Conservation (phyloP, 2,329 filamentous ascomycete species). For the Magnaporthiopsis rhizophila region DNA sequence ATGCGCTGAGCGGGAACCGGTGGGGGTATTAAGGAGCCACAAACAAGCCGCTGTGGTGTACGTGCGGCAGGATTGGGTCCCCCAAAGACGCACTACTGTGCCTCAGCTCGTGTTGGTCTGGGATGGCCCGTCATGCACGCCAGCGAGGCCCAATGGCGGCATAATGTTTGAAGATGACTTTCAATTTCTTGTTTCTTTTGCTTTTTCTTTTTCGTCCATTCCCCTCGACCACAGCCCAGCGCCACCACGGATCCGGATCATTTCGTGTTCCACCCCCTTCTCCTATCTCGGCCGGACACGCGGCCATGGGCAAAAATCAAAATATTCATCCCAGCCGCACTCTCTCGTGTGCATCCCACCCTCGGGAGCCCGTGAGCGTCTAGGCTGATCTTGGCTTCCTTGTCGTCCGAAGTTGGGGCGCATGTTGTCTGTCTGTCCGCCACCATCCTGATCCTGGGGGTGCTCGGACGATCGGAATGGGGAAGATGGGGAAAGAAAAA, state of each 20-base stretch:
- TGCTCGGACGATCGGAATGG: neutral
- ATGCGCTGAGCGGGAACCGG: no score
- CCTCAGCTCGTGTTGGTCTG: slow-evolving; percentile 1
- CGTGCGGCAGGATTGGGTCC: neutral
- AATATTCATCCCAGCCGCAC: neutral
- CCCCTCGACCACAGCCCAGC: neutral
- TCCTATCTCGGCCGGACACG: neutral
- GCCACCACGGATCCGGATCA: neutral
- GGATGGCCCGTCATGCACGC: neutral
- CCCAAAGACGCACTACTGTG: neutral
- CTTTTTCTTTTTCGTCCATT: neutral
- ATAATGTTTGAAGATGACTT: neutral
- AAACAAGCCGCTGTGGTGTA: neutral
- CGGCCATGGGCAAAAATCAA: neutral
- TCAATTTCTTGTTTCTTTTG: neutral
- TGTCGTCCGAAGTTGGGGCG: neutral
- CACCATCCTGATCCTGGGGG: no score
- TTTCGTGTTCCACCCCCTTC: neutral
- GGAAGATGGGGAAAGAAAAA: neutral
- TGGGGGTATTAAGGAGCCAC: no score
- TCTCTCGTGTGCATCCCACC: neutral
- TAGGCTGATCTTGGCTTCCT: neutral
- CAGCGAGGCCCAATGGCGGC: neutral
- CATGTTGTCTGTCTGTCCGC: neutral
- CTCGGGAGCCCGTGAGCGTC: neutral